Evolutionary conservation across 495 filamentous ascomycete species (phyloP).

Genomic region (Talaromyces wortmannii): DNA sequence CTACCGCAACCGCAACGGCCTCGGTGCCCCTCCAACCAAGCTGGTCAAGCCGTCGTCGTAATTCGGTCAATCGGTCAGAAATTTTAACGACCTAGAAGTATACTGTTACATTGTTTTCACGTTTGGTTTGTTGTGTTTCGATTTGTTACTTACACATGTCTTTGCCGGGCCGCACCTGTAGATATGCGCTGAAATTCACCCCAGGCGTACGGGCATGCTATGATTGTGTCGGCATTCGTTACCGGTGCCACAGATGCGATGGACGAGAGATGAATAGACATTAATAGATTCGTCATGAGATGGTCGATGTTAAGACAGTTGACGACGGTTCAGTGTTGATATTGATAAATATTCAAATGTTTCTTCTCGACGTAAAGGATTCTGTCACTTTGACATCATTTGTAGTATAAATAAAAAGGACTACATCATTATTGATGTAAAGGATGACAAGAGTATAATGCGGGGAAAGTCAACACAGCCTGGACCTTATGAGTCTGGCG

Average conservation of each 20-base stretch:
- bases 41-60: neutral
- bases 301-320: neutral
- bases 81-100: neutral
- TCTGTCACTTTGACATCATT: no score
- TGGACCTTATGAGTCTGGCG: neutral
- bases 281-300: neutral
- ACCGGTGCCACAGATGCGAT: neutral
- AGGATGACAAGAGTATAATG: neutral
- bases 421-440: neutral
- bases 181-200: neutral
- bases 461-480: neutral
- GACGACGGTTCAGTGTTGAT: no score
- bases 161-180: neutral
- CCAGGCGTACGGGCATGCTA: neutral
- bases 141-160: no score
- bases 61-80: no score
- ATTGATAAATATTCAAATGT: no score
- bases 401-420: neutral
- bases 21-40: constrained; percentile 58
- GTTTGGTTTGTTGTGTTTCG: neutral
- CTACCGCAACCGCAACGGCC: constrained; percentile 62
- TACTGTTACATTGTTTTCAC: neutral
- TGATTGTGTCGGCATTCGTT: neutral
- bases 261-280: neutral
- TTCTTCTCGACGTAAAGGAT: no score